Evolutionary conservation across 2,329 filamentous ascomycete genomes (phyloP), one percentile per base, ranked within the genome.

Genomic region (Niveomyces coronatus): DNA sequence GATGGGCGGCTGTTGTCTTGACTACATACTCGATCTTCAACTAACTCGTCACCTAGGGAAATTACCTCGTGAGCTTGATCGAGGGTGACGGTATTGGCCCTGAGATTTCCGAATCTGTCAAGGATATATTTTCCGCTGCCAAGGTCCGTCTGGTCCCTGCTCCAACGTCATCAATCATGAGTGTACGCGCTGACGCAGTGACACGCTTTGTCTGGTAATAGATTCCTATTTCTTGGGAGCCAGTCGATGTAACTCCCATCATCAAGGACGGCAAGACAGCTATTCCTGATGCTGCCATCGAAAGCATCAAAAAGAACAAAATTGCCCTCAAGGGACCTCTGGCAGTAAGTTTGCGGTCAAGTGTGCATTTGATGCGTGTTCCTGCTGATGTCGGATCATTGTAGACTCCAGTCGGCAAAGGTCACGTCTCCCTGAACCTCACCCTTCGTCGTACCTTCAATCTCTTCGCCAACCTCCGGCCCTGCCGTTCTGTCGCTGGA

Each of bases 401-500:
- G 26, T 46, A 88, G 76, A 98, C 91, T 4, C 91, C 91, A 48
- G 79, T 98, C 56, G 91, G 93, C 65, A 98, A 96, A 75, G 91
- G 91, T 57, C 91, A 98, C 70, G 89, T 98, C 62, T 96, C 91
- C 42, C 85, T 98, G 53, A 98, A 98, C 76, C 74, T 98, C 49
- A 98, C 91, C 44, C 87, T 98, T 56, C 89, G 91, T 61, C 84
- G 91, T 60, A 98, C 93, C 47, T 98, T 98, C 74, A 98, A 98
- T 75, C 87, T 98, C 56, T 98, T 98, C 67, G 93, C 91, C 70
- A 98, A 98, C 72, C 76, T 98, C 55, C 88, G 93, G 57, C 91
- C 93, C 46, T 98, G 93, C 79, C 85, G 87, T 60, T 95, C 87
- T 48, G 87, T 98, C 52, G 85, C 84, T 49, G 91, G 91, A 56